phyloP scores from a whole-genome alignment of 495 filamentous ascomycete genomes.

The Trichoderma asperelloides region DNA sequence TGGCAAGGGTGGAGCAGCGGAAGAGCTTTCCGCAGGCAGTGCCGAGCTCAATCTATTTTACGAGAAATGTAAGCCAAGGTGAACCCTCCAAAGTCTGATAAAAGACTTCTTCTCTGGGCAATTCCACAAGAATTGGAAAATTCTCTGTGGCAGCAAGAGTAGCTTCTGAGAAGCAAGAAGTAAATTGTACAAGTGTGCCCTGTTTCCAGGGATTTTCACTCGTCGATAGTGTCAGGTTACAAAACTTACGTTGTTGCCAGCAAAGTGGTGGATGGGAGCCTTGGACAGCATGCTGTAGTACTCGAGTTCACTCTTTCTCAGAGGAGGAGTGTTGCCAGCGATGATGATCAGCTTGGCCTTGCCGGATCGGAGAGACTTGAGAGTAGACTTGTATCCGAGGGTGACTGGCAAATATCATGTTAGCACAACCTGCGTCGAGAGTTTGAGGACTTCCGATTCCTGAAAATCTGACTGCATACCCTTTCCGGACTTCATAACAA shows the following conservation, averaged over 20 bases:
- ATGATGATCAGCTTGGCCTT: constrained; percentile 74
- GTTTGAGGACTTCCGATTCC: not conserved
- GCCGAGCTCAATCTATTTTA: constrained; percentile 81
- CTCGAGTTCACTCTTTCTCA: constrained; percentile 92
- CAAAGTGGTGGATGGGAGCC: constrained; percentile 91
- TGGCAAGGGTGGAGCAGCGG: constrained; percentile 86
- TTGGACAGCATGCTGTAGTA: constrained; percentile 89
- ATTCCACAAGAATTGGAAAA: constrained; percentile 21
- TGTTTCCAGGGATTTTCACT: not conserved
- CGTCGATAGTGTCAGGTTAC: not conserved
- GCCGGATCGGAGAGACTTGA: constrained; percentile 86
- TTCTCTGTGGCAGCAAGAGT: not conserved
- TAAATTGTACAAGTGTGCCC: not conserved
- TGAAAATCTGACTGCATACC: constrained; percentile 17
- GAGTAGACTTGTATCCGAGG: constrained; percentile 89
- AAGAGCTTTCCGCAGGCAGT: constrained; percentile 81
- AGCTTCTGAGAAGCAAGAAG: constrained; percentile 7
- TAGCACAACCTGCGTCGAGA: not conserved
- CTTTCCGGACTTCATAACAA: constrained; percentile 96
- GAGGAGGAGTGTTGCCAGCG: constrained; percentile 89
- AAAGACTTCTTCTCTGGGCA: constrained; percentile 74
- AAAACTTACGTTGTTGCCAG: constrained; percentile 87
- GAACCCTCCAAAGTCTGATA: constrained; percentile 77
- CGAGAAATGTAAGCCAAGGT: constrained; percentile 38
- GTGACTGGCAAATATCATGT: constrained; percentile 42